A percentile compares a stretch with the other conserved stretches of the same genome.
Conservation (phyloP, 768 basidiomycete species). For the Leccinum longicurvipes region DNA sequence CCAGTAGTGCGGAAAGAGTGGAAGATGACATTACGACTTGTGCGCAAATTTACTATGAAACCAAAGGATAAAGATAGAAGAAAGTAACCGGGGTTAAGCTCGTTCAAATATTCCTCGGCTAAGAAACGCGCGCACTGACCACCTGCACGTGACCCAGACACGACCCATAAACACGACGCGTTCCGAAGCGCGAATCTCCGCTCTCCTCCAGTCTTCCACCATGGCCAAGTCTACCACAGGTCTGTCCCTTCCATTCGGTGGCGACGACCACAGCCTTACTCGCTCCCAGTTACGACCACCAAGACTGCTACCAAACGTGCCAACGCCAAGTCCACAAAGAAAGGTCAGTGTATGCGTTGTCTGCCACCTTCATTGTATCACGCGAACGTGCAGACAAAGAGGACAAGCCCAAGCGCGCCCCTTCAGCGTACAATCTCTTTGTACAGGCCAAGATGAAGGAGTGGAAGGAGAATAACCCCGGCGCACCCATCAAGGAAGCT, state of each 20-base stretch:
- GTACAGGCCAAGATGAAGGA: slow-evolving; percentile 54
- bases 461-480: slow-evolving; percentile 54
- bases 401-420: slow-evolving; percentile 55
- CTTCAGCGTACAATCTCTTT: slow-evolving; percentile 57
- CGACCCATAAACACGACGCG: slow-evolving; percentile 22
- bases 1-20: slow-evolving; percentile 39
- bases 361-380: not conserved
- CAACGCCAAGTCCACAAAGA: slow-evolving; percentile 42
- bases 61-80: too few species aligned
- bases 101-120: slow-evolving; percentile 24
- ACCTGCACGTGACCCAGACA: slow-evolving; percentile 28
- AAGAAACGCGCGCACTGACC: slow-evolving; percentile 19
- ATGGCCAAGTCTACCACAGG: slow-evolving; percentile 56
- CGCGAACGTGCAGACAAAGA: slow-evolving; percentile 29
- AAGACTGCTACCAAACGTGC: slow-evolving; percentile 57
- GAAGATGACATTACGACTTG: slow-evolving; percentile 36
- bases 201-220: slow-evolving; percentile 13
- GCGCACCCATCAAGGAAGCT: slow-evolving; percentile 47
- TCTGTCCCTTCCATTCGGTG: slow-evolving; percentile 18
- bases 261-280: slow-evolving; percentile 1
- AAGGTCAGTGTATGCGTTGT: slow-evolving; percentile 25
- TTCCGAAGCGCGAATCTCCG: not conserved
- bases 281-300: slow-evolving; percentile 45
- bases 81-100: too few species aligned
- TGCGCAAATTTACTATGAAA: too few species aligned